Conservation (phyloP, 2,329 filamentous ascomycete genomes). For the Albophoma yamanashiensis region DNA sequence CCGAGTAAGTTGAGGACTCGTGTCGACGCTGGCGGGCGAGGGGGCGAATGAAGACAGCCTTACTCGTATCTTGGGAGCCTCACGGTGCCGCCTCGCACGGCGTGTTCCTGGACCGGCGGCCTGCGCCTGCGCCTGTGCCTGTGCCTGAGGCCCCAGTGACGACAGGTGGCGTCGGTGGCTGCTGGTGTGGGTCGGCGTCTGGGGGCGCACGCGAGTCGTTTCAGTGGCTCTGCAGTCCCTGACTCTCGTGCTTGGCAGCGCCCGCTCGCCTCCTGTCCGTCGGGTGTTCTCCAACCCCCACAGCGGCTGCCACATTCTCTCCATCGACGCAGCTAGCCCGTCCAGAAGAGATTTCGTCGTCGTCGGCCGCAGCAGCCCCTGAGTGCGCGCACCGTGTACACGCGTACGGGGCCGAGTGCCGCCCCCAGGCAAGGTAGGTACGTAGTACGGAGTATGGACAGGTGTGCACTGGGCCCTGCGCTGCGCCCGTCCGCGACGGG, state of each 20-base stretch:
- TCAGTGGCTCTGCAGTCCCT: background rate
- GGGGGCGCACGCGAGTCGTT: background rate
- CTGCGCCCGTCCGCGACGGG: background rate
- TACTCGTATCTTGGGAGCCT: too few relatives aligned
- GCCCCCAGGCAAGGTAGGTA: background rate
- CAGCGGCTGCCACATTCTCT: background rate
- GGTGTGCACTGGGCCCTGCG: too few relatives aligned
- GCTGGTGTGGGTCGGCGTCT: background rate
- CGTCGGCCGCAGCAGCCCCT: background rate
- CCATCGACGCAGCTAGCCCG: background rate
- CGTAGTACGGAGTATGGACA: too few relatives aligned
- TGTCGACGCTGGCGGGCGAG: too few relatives aligned
- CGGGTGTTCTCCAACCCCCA: background rate
- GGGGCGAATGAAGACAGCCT: too few relatives aligned
- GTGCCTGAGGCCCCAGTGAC: background rate
- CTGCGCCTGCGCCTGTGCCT: background rate
- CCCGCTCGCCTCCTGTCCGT: background rate
- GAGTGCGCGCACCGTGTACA: background rate
- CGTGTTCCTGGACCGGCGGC: too few relatives aligned
- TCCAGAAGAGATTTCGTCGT: background rate
- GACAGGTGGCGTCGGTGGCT: background rate
- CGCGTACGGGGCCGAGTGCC: background rate
- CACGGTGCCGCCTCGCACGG: background rate
- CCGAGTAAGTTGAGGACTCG: background rate
- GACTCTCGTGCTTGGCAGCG: background rate